A percentile compares a stretch with the other conserved stretches of the same genome.
These are phyloP conservation scores for Kluyveromyces marxianus DNA, from an alignment of 1,139 yeast species.

Conservation along the genomic window DNA sequence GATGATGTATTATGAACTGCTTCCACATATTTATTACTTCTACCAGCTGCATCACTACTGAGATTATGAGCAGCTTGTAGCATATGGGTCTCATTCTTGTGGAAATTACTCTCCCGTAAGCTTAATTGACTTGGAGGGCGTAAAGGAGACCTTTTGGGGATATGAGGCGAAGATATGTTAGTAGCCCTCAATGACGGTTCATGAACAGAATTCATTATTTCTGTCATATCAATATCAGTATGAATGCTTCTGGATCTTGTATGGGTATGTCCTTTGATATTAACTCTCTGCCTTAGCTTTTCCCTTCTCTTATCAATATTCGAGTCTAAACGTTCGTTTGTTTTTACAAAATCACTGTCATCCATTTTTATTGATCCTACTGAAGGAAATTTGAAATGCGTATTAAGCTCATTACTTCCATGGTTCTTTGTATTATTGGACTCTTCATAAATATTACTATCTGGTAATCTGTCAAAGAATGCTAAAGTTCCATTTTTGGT, in stretches of 20 bases:
- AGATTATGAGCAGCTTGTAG: background rate
- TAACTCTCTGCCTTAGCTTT: conserved; percentile 11
- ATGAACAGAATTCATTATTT: conserved; percentile 6
- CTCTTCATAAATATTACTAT: background rate
- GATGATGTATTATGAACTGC: background rate
- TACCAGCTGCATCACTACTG: too few relatives aligned
- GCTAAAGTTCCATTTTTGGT: conserved; percentile 17
- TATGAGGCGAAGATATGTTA: background rate
- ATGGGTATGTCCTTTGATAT: conserved; percentile 19
- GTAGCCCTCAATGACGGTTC: background rate
- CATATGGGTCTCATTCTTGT: background rate
- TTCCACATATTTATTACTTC: background rate
- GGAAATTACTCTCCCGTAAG: background rate
- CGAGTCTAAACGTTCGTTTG: conserved; percentile 10
- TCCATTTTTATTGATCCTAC: background rate
- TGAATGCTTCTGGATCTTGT: conserved; percentile 26
- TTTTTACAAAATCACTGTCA: conserved; percentile 16
- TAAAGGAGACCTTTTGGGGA: conserved; percentile 21
- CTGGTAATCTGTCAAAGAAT: conserved; percentile 13
- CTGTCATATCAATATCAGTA: conserved; percentile 11
- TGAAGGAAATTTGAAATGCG: conserved; percentile 20
- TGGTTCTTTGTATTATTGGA: conserved; percentile 6
- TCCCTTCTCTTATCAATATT: conserved; percentile 21
- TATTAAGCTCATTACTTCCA: conserved; percentile 10
- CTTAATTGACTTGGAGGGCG: conserved; percentile 9